phyloP scores from a whole-genome alignment of 1,284 basidiomycete species.

The Baeospora myosura region DNA sequence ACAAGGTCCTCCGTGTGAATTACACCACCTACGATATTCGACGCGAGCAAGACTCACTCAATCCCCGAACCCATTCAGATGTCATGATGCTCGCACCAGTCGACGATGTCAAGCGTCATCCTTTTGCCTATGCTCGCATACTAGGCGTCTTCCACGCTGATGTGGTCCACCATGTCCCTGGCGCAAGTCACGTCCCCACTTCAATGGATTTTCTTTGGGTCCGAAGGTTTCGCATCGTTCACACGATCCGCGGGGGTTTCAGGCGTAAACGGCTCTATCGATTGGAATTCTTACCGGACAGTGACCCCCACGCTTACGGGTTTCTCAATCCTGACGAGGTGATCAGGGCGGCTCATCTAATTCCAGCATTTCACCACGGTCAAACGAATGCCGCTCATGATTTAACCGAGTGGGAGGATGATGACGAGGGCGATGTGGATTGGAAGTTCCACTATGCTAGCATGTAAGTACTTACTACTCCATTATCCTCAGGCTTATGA shows the following conservation, averaged over 20 bases:
- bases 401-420: no score
- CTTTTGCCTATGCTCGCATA: constrained; percentile 25
- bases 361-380: constrained; percentile 20
- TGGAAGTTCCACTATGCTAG: not conserved
- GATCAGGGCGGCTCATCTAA: constrained; percentile 21
- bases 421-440: not conserved
- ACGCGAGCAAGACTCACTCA: constrained; percentile 27
- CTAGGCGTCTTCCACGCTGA: constrained; percentile 25
- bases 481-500: not conserved
- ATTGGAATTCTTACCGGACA: constrained; percentile 15
- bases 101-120: constrained; percentile 11
- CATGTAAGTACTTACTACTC: not conserved
- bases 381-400: no score
- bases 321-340: constrained; percentile 26
- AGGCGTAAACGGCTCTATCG: constrained; percentile 13
- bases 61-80: constrained; percentile 21
- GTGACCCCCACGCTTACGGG: constrained; percentile 17
- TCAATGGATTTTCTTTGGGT: constrained; percentile 23
- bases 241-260: constrained; percentile 12
- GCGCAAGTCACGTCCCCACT: not conserved
- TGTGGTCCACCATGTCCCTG: constrained; percentile 8
- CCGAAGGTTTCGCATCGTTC: constrained; percentile 18
- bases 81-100: constrained; percentile 22
- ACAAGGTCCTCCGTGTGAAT: constrained; percentile 20
- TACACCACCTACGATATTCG: constrained; percentile 27